Evolutionary conservation across 116 monocot genomes (phyloP), one percentile per base, ranked within the genome.

Genomic region (Cymodocea nodosa): DNA sequence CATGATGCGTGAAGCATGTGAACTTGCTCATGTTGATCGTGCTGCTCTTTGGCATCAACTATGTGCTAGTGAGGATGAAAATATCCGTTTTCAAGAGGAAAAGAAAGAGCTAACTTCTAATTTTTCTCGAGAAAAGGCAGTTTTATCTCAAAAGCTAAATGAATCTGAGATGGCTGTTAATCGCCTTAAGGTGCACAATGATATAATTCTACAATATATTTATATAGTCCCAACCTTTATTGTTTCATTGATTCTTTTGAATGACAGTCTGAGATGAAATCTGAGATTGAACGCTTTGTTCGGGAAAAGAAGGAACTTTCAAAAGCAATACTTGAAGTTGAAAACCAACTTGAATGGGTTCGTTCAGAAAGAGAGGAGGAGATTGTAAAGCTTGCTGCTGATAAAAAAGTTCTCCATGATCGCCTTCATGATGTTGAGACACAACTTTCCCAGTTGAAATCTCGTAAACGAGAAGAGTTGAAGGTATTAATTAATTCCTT

Each of bases 261-360:
- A 35, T 73, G 55, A 40, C 78, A 89, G 98, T 62, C 80, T 76
- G 98, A 98, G 44, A 67, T 98, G 65, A 88, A 81, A 66, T 74
- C 75, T 73, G 89, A 98, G 75, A 74, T 34, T 15, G 84, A 98
- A 37, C 78, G 79, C 48, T 91, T 82, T 86, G 22, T 69, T 65
- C 81, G 78, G 34, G 92, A 98, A 35, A 91, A 79, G 72, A 92
- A 81, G 67, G 81, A 85, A 16, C 81, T 92, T 35, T 68, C 80
- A 60, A 83, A 98, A 48, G 85, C 86, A 55, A 82, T 77, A 67
- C 37, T 74, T 56, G 89, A 88, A 56, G 64, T 89, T 72, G 98
- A 92, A 69, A 89, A 73, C 63, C 98, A 98, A 61, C 75, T 98
- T 63, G 98, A 98, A 65, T 98, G 98, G 98, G 71, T 84, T 35